A percentile compares a stretch with the other conserved stretches of the same genome.
Evolutionary conservation across 129 eudicot species (phyloP).

Genomic region (Kitagawia praeruptora): DNA sequence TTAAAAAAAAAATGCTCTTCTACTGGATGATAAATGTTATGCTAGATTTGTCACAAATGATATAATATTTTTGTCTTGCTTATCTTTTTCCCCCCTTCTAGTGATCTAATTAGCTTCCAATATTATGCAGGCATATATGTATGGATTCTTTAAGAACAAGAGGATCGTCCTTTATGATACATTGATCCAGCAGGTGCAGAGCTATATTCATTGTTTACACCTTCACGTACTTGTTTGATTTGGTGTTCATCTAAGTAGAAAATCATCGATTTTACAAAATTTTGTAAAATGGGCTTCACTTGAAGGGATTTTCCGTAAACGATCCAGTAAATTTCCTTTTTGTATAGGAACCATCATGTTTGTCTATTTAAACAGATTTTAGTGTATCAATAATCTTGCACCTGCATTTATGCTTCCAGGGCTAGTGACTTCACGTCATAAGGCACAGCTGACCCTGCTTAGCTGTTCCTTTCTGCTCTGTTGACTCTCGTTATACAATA

Average conservation of each 20-base stretch:
- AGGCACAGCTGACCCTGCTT: neutral
- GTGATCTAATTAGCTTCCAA: conserved; percentile 14
- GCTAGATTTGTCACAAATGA: neutral
- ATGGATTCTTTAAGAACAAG: conserved; percentile 94
- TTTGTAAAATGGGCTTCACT: neutral
- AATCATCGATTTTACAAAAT: neutral
- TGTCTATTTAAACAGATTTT: neutral
- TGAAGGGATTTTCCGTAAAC: neutral
- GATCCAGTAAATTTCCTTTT: neutral
- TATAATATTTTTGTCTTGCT: neutral
- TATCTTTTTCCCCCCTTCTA: neutral
- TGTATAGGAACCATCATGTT: neutral
- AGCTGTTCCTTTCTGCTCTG: neutral
- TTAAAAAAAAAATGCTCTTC: neutral
- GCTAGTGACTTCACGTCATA: neutral
- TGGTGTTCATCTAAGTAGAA: neutral
- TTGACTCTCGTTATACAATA: neutral
- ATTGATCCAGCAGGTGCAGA: conserved; percentile 76
- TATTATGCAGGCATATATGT: conserved; percentile 92
- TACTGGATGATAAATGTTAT: neutral
- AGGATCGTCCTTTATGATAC: conserved; percentile 98
- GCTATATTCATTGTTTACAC: neutral
- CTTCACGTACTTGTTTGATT: neutral
- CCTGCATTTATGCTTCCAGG: neutral
- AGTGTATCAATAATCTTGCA: neutral